These are phyloP conservation scores for Warburgia ugandensis DNA, from an alignment of 164 flowering plant species.

Conservation along the genomic window DNA sequence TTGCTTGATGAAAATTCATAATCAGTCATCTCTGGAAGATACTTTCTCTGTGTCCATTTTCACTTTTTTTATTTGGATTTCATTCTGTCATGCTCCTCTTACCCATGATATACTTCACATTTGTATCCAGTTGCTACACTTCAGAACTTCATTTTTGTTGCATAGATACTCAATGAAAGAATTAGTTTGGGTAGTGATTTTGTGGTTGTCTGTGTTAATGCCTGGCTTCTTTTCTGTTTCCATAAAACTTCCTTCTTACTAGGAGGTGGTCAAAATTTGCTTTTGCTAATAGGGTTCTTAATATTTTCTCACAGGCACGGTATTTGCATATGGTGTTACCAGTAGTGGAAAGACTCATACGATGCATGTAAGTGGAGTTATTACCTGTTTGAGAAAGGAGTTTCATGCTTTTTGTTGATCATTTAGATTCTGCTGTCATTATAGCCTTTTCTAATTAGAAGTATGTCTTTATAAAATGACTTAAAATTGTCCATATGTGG, in stretches of 20 bases:
- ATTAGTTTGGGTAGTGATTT: no score
- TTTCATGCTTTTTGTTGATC: neutral
- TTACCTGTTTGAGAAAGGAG: neutral
- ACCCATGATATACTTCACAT: neutral
- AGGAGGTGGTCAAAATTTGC: neutral
- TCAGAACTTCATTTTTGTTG: neutral
- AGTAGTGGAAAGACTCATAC: slow-evolving; percentile 76
- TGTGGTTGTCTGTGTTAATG: no score
- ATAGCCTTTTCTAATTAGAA: no score
- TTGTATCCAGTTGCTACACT: neutral
- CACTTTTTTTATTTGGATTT: neutral
- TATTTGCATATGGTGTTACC: slow-evolving; percentile 73
- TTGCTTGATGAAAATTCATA: no score
- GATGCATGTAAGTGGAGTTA: slow-evolving; percentile 54
- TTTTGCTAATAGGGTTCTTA: neutral
- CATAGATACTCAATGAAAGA: neutral
- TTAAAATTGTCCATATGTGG: no score
- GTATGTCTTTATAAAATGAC: no score
- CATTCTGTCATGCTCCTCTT: neutral
- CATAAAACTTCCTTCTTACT: no score
- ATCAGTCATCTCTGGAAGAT: no score
- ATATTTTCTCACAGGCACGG: slow-evolving; percentile 39
- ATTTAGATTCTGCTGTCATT: no score
- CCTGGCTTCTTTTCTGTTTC: no score
- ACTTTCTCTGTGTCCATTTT: no score